Percentiles rank a stretch among this genome's conserved stretches.
These are phyloP conservation scores for Zangia roseola DNA, from an alignment of 768 basidiomycete genomes.

Conservation along the genomic window DNA sequence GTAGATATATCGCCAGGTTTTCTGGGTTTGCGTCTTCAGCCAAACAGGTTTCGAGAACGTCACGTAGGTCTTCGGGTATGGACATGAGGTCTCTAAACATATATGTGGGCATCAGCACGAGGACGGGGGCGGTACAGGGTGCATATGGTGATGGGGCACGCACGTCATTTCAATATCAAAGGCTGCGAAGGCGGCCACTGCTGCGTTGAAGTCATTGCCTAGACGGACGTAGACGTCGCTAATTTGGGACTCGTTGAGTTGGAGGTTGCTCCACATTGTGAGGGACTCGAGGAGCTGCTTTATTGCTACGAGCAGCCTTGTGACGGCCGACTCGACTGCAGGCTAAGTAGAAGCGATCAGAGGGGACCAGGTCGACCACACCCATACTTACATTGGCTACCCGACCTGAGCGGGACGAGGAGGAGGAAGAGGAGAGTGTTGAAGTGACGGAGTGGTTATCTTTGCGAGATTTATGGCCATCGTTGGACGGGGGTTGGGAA, in stretches of 20 bases:
- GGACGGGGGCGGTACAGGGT: constrained; percentile 2
- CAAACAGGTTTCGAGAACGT: constrained; percentile 86
- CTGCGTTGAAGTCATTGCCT: constrained; percentile 96
- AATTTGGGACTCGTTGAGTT: constrained; percentile 75
- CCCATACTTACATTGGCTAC: constrained; percentile 28
- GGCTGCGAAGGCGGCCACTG: constrained; percentile 81
- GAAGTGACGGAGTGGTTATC: constrained; percentile 55
- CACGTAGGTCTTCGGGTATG: constrained; percentile 87
- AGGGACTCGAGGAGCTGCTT: constrained; percentile 91
- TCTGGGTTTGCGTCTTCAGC: constrained; percentile 86
- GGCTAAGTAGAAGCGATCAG: constrained; percentile 42
- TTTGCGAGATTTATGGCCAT: constrained; percentile 47
- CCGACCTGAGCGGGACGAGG: constrained; percentile 22
- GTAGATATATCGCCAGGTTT: constrained; percentile 87
- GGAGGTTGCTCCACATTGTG: constrained; percentile 76
- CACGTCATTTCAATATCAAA: constrained; percentile 92
- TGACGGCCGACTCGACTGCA: constrained; percentile 88
- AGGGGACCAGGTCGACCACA: constrained; percentile 5
- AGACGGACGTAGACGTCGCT: constrained; percentile 96
- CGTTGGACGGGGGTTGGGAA: constrained; percentile 17
- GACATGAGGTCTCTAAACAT: constrained; percentile 72
- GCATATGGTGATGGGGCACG: constrained; percentile 37
- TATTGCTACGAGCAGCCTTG: constrained; percentile 89
- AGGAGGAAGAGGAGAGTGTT: constrained; percentile 36
- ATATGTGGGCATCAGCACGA: constrained; percentile 14